A percentile compares a stretch with the other conserved stretches of the same genome.
These are phyloP conservation scores for Schwanniomyces pseudopolymorphus DNA, from an alignment of 805 yeast genomes.

Conservation along the genomic window DNA sequence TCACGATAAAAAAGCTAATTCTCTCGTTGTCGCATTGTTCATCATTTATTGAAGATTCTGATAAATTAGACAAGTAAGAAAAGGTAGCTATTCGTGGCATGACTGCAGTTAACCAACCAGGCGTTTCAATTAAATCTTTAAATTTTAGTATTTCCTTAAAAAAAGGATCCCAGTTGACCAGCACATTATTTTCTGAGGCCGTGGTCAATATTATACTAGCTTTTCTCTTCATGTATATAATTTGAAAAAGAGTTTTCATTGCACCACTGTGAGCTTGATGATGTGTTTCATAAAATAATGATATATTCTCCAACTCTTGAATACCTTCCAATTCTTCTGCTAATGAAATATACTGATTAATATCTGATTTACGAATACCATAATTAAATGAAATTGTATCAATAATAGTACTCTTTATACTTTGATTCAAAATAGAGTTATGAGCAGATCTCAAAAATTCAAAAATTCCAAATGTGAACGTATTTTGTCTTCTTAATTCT, in stretches of 20 bases:
- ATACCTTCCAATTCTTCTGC: not conserved
- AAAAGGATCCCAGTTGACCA: not conserved
- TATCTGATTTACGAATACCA: constrained; percentile 4
- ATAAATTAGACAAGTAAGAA: not conserved
- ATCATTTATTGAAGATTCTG: not conserved
- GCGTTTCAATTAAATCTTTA: not conserved
- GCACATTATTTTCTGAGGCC: not conserved
- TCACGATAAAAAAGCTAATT: not conserved
- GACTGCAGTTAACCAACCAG: constrained; percentile 8
- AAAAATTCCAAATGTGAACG: constrained; percentile 25
- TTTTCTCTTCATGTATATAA: not conserved
- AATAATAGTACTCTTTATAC: constrained; percentile 14
- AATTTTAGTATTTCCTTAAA: not conserved
- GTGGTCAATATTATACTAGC: not conserved
- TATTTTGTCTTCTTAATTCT: constrained; percentile 15
- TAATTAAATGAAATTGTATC: constrained; percentile 18
- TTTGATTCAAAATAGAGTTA: constrained; percentile 7
- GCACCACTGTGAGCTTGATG: not conserved
- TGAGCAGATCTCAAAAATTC: constrained; percentile 18
- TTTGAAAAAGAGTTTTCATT: not conserved
- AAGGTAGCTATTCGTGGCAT: not conserved
- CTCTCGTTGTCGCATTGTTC: not conserved
- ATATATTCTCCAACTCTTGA: not conserved
- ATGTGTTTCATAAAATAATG: not conserved
- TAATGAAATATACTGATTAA: constrained; percentile 5